Evolutionary conservation across 169 alveolate species (phyloP).

Genomic region (Babesia microti): DNA sequence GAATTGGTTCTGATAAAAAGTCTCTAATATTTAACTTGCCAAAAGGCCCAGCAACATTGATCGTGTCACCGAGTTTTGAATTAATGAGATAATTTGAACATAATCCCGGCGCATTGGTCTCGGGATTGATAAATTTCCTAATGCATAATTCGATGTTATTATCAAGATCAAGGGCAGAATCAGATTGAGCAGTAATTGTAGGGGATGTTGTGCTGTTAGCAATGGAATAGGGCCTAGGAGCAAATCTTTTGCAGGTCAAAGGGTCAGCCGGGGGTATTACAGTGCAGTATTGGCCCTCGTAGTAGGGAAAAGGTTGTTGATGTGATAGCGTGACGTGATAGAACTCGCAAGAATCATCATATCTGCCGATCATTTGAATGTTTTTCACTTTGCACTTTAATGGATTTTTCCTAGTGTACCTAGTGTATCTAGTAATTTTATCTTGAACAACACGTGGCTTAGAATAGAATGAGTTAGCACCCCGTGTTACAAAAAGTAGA

Average conservation of each 20-base stretch:
- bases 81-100: slow-evolving; percentile 23
- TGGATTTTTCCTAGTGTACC: slow-evolving; percentile 46
- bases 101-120: slow-evolving; percentile 2
- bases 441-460: no score
- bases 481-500: no score
- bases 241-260: slow-evolving; percentile 10
- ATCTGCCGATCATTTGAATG: slow-evolving; percentile 28
- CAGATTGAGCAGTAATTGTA: slow-evolving; percentile 17
- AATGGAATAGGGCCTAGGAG: slow-evolving; percentile 36
- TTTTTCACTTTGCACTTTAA: slow-evolving; percentile 38
- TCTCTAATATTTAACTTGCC: slow-evolving; percentile 4
- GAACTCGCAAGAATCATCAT: slow-evolving; percentile 33
- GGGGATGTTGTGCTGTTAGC: no score
- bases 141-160: slow-evolving; percentile 13
- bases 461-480: no score
- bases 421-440: no score
- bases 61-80: slow-evolving; percentile 10
- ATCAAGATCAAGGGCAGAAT: slow-evolving; percentile 9
- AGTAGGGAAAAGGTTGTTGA: slow-evolving; percentile 26
- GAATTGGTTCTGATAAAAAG: neutral
- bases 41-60: slow-evolving; percentile 31
- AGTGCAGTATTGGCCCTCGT: slow-evolving; percentile 57
- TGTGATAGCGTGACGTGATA: slow-evolving; percentile 47
- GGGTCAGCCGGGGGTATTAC: slow-evolving; percentile 45
- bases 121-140: slow-evolving; percentile 7